A percentile compares a stretch with the other conserved stretches of the same genome.
These are phyloP conservation scores for Fusarium newnesense DNA, from an alignment of 2,329 filamentous ascomycete genomes.

Conservation along the genomic window DNA sequence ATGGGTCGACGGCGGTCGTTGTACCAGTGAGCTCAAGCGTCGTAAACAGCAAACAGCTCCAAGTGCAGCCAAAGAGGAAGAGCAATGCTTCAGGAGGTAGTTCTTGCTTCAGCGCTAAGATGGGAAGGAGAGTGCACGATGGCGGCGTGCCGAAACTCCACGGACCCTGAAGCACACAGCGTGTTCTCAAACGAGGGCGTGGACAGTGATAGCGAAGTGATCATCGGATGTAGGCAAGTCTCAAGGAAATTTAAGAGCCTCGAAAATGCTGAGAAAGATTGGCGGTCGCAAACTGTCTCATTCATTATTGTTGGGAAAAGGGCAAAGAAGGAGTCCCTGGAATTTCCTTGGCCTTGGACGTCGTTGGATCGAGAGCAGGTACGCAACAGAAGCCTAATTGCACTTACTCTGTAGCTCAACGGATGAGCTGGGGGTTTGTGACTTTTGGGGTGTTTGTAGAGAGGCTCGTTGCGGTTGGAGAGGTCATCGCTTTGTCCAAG, in stretches of 20 bases:
- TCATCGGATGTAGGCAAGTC: background rate
- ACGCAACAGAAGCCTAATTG: background rate
- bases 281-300: rapidly evolving
- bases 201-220: rapidly evolving
- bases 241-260: rapidly evolving
- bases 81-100: no score
- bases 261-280: background rate
- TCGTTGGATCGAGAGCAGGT: rapidly evolving
- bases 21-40: background rate
- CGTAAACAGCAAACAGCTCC: background rate
- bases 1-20: no score
- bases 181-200: background rate
- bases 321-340: background rate
- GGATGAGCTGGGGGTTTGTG: no score
- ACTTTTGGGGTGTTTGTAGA: background rate
- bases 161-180: background rate
- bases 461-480: rapidly evolving
- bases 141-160: background rate
- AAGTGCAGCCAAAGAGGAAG: no score
- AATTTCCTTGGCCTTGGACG: background rate
- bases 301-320: background rate
- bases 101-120: background rate
- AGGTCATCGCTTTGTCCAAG: background rate
- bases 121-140: background rate
- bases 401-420: no score